A percentile compares a stretch with the other conserved stretches of the same genome.
These are phyloP conservation scores for Cynara cardunculus DNA, from an alignment of 129 eudicot genomes.

Conservation along the genomic window DNA sequence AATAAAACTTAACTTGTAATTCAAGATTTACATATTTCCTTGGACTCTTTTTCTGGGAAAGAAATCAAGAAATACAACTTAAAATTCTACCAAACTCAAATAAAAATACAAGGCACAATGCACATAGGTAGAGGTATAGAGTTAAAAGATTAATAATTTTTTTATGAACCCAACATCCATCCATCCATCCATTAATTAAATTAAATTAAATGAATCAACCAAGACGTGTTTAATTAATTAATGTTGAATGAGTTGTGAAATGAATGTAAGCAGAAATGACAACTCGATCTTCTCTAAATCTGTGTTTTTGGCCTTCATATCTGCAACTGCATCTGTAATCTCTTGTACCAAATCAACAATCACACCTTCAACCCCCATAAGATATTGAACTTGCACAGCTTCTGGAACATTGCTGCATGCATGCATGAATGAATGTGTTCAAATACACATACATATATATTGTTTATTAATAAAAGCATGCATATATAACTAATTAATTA, in stretches of 20 bases:
- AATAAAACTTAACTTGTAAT: not conserved
- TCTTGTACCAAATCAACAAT: constrained; percentile 75
- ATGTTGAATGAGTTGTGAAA: constrained; percentile 51
- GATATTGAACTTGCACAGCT: constrained; percentile 71
- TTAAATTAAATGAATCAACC: too few relatives aligned
- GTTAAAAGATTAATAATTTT: too few relatives aligned
- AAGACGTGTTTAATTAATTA: not conserved
- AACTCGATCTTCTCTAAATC: constrained; percentile 21
- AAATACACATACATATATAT: not conserved
- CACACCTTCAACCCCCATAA: constrained; percentile 86
- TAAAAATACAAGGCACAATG: too few relatives aligned
- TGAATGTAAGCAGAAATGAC: constrained; percentile 45
- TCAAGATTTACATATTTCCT: not conserved
- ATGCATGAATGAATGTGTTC: not conserved
- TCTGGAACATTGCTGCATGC: constrained; percentile 61
- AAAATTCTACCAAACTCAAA: not conserved
- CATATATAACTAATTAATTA: too few relatives aligned
- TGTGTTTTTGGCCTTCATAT: constrained; percentile 25
- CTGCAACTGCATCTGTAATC: constrained; percentile 47
- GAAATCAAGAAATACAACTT: not conserved
- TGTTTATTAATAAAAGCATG: too few relatives aligned
- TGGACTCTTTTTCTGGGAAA: not conserved
- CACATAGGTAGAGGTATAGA: too few relatives aligned
- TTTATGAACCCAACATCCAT: too few relatives aligned
- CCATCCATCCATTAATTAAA: too few relatives aligned